A percentile compares a stretch with the other conserved stretches of the same genome.
Evolutionary conservation across 176 grass and related monocot species (phyloP).

Genomic region (Zea luxurians): DNA sequence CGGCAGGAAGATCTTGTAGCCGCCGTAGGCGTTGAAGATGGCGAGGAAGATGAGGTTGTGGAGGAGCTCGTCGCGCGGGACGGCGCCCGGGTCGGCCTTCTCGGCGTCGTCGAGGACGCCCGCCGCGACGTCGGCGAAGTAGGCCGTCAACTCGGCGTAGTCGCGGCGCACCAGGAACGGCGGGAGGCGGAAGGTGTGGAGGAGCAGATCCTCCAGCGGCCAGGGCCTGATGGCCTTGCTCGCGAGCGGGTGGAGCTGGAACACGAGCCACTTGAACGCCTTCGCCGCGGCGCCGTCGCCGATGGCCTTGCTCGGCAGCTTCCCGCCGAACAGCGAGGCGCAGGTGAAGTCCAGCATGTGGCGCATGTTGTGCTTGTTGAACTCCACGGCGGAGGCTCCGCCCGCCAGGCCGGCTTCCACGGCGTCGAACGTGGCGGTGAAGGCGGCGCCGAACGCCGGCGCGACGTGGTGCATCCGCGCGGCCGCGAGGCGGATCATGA

Average conservation of each 20-base stretch:
- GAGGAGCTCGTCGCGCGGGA: conserved; percentile 62
- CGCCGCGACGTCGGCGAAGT: conserved; percentile 49
- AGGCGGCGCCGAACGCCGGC: conserved; percentile 44
- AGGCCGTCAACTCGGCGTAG: conserved; percentile 53
- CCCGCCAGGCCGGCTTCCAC: conserved; percentile 29
- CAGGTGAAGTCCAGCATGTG: conserved; percentile 64
- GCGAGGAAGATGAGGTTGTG: conserved; percentile 73
- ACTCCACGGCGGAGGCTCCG: conserved; percentile 17
- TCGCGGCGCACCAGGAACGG: conserved; percentile 46
- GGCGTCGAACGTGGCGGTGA: conserved; percentile 40
- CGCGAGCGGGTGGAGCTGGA: conserved; percentile 70
- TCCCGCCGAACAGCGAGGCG: conserved; percentile 46
- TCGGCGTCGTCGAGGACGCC: conserved; percentile 56
- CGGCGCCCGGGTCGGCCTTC: not conserved
- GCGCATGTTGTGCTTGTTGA: conserved; percentile 47
- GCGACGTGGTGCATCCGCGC: conserved; percentile 42
- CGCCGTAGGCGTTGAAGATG: conserved; percentile 81
- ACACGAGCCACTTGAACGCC: conserved; percentile 55
- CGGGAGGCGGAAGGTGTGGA: conserved; percentile 68
- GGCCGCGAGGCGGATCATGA: conserved; percentile 50
- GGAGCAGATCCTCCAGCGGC: conserved; percentile 58
- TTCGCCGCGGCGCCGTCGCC: conserved; percentile 30
- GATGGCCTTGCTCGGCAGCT: conserved; percentile 44
- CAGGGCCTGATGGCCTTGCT: conserved; percentile 46
- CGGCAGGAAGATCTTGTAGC: conserved; percentile 74